Conservation (phyloP, 176 grass and related monocot species). For the Thinopyrum elongatum region DNA sequence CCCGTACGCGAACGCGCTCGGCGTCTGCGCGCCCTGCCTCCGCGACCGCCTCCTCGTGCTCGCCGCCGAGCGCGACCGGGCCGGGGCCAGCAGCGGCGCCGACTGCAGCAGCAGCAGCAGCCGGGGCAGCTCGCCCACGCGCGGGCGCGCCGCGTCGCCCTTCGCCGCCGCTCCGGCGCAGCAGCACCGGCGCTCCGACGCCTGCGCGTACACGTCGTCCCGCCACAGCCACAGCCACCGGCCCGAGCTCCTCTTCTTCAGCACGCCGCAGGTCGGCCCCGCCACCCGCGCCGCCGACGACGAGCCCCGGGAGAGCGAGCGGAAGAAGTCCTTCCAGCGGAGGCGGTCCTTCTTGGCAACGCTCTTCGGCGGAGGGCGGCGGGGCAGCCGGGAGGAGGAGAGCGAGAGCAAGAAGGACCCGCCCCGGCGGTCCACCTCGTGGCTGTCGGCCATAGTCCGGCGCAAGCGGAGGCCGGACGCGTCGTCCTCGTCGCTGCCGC, state of each 20-base stretch:
- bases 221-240: neutral
- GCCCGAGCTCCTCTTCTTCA: constrained; percentile 54
- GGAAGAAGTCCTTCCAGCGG: neutral
- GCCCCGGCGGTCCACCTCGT: constrained; percentile 40
- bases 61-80: constrained; percentile 36
- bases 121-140: constrained; percentile 10
- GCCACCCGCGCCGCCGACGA: neutral
- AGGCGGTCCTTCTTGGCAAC: constrained; percentile 22
- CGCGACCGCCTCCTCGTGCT: constrained; percentile 66
- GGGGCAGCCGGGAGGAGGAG: neutral
- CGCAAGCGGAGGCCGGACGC: constrained; percentile 28
- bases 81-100: neutral
- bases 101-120: neutral
- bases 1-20: constrained; percentile 52
- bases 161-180: constrained; percentile 16
- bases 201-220: constrained; percentile 26
- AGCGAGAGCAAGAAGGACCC: neutral
- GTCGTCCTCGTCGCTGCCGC: neutral
- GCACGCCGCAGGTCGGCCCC: constrained; percentile 60
- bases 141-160: constrained; percentile 42
- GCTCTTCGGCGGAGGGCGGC: constrained; percentile 44
- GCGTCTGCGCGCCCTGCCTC: constrained; percentile 83
- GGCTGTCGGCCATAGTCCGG: constrained; percentile 41
- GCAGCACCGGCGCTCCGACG: constrained; percentile 47
- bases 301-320: neutral